Conservation (phyloP, 257 asterid genomes). For the Euphrasia confusa region DNA sequence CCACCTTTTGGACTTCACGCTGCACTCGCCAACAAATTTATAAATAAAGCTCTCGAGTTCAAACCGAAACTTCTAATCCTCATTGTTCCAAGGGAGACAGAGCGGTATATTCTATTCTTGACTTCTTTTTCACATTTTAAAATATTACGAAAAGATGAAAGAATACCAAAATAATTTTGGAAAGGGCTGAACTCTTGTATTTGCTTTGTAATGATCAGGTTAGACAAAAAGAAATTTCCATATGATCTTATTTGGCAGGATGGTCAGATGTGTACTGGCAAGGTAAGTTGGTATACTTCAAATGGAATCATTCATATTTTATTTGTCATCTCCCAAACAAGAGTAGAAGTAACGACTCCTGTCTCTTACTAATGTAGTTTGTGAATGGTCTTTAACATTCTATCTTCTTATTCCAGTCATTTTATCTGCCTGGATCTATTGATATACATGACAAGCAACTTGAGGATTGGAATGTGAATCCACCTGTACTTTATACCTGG, state of each 20-base stretch:
- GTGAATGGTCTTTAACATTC: constrained; percentile 8
- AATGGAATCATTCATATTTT: background rate
- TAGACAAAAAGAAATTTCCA: constrained; percentile 43
- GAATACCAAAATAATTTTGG: background rate
- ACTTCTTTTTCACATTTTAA: background rate
- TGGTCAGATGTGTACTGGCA: constrained; percentile 55
- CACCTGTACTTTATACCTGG: constrained; percentile 83
- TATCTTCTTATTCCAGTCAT: constrained; percentile 48
- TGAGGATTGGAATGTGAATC: constrained; percentile 68
- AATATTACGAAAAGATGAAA: background rate
- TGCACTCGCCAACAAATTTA: constrained; percentile 63
- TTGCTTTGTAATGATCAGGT: constrained; percentile 39
- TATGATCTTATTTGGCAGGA: constrained; percentile 86
- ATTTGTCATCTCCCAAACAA: background rate
- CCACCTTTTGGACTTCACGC: constrained; percentile 90
- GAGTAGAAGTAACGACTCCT: too few relatives aligned
- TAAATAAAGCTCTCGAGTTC: constrained; percentile 78
- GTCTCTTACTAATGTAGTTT: constrained; percentile 1
- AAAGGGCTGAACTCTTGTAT: background rate
- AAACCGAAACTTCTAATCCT: constrained; percentile 88
- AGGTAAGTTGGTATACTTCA: constrained; percentile 37
- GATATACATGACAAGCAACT: constrained; percentile 60
- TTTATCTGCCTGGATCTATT: constrained; percentile 84
- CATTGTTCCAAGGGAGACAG: constrained; percentile 68
- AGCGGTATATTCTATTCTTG: constrained; percentile 35